Evolutionary conservation across 768 basidiomycete species (phyloP).

Genomic region (Boletus fagicola): DNA sequence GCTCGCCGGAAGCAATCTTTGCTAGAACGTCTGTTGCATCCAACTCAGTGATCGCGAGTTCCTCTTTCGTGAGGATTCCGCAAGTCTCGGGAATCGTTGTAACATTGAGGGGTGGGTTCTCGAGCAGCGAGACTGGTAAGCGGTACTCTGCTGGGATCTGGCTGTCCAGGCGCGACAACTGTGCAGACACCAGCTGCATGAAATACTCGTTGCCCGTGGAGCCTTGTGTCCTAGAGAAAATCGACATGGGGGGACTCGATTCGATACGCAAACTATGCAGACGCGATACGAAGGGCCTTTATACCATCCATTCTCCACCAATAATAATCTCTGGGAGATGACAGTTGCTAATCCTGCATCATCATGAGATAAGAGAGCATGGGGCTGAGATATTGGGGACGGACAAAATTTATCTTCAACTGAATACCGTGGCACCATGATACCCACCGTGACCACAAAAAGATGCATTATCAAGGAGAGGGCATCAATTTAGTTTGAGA

Average conservation of each 20-base stretch:
- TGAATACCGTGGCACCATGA: not conserved
- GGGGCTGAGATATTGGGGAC: not conserved
- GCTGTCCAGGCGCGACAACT: slow-evolving; percentile 18
- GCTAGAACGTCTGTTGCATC: slow-evolving; percentile 40
- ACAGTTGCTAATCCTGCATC: too few species aligned
- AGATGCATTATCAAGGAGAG: not conserved
- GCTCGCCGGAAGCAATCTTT: too few species aligned
- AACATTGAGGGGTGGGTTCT: slow-evolving; percentile 33
- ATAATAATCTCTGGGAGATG: not conserved
- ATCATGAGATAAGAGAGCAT: not conserved
- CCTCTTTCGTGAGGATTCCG: slow-evolving; percentile 32
- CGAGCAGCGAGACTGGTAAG: slow-evolving; percentile 16
- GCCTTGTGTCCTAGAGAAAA: slow-evolving; percentile 22
- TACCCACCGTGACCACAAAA: not conserved
- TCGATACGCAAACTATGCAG: not conserved
- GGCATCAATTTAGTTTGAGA: not conserved
- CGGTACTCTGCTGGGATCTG: slow-evolving; percentile 24
- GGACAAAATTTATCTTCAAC: not conserved
- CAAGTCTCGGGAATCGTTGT: slow-evolving; percentile 32
- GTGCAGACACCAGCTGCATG: slow-evolving; percentile 15
- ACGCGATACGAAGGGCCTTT: not conserved
- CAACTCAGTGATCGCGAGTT: slow-evolving; percentile 35
- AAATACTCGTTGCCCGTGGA: slow-evolving; percentile 23
- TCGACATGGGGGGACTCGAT: slow-evolving; percentile 11
- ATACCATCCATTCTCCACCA: not conserved